Evolutionary conservation across 2,329 filamentous ascomycete species (phyloP).

Genomic region (Penicillium sp.): DNA sequence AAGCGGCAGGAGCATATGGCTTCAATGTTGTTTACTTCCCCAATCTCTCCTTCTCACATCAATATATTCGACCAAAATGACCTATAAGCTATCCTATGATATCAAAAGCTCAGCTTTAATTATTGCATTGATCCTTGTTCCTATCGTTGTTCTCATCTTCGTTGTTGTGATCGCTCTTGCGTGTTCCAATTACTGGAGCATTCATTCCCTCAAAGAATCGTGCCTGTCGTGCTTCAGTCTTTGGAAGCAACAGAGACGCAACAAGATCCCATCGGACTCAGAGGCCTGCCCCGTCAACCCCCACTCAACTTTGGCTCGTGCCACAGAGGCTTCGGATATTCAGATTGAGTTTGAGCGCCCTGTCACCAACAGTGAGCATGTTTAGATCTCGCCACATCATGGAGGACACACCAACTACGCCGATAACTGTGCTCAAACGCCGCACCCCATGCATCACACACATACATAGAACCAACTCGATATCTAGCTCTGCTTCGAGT

Average conservation of each 20-base stretch:
- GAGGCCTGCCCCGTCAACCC: constrained; percentile 27
- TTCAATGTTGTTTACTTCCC: not conserved
- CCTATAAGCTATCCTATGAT: constrained; percentile 30
- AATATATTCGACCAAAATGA: constrained; percentile 27
- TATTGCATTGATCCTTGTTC: constrained; percentile 49
- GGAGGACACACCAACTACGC: constrained; percentile 41
- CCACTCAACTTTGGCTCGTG: constrained; percentile 27
- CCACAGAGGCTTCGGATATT: constrained; percentile 29
- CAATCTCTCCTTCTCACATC: not conserved
- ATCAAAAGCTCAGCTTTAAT: constrained; percentile 43
- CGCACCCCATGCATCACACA: constrained; percentile 1
- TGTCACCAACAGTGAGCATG: constrained; percentile 24
- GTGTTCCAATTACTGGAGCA: constrained; percentile 40
- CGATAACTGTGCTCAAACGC: constrained; percentile 54
- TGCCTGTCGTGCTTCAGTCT: constrained; percentile 28
- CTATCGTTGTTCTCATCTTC: constrained; percentile 47
- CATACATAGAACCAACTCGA: constrained; percentile 5
- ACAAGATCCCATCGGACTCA: constrained; percentile 33
- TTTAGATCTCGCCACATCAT: constrained; percentile 25
- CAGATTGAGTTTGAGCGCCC: constrained; percentile 29
- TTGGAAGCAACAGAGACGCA: constrained; percentile 25
- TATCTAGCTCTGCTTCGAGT: constrained; percentile 8
- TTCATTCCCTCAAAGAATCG: constrained; percentile 17
- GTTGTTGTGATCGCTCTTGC: constrained; percentile 41
- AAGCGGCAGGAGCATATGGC: constrained; percentile 2